A percentile compares a stretch with the other conserved stretches of the same genome.
These are phyloP conservation scores for Psilocybe cubensis DNA, from an alignment of 768 basidiomycete species.

Conservation along the genomic window DNA sequence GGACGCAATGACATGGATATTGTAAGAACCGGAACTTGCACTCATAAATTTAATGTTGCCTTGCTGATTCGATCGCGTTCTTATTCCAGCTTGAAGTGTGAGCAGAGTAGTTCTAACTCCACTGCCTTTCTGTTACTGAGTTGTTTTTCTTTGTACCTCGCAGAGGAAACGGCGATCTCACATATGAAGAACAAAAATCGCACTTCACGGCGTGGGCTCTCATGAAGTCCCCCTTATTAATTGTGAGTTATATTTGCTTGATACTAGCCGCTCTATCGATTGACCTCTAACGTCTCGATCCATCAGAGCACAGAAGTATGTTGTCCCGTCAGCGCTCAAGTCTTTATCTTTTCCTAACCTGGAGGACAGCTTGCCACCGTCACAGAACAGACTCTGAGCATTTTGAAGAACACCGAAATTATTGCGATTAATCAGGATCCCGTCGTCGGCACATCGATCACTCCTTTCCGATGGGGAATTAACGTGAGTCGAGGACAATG, in stretches of 20 bases:
- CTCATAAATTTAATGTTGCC: neutral
- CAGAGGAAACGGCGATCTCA: constrained; percentile 67
- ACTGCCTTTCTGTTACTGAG: neutral
- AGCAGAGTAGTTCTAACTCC: constrained; percentile 18
- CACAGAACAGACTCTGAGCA: constrained; percentile 50
- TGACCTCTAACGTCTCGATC: neutral
- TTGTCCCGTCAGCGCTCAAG: neutral
- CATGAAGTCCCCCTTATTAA: constrained; percentile 69
- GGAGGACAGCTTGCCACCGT: constrained; percentile 48
- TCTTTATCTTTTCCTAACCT: neutral
- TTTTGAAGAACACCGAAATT: constrained; percentile 66
- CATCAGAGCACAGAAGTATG: constrained; percentile 39
- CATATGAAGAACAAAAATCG: constrained; percentile 65
- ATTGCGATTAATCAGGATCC: constrained; percentile 74
- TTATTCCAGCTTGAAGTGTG: constrained; percentile 57
- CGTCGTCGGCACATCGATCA: constrained; percentile 59
- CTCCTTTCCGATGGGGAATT: constrained; percentile 73
- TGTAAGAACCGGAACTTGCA: constrained; percentile 33
- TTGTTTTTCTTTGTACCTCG: neutral
- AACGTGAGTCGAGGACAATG: constrained; percentile 50
- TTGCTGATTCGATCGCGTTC: constrained; percentile 1
- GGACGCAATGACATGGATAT: constrained; percentile 75
- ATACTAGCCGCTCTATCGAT: neutral
- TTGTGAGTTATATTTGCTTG: constrained; percentile 33
- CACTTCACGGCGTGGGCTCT: constrained; percentile 78